Conservation (phyloP, 305 asterid genomes). For the Coffea humblotiana region DNA sequence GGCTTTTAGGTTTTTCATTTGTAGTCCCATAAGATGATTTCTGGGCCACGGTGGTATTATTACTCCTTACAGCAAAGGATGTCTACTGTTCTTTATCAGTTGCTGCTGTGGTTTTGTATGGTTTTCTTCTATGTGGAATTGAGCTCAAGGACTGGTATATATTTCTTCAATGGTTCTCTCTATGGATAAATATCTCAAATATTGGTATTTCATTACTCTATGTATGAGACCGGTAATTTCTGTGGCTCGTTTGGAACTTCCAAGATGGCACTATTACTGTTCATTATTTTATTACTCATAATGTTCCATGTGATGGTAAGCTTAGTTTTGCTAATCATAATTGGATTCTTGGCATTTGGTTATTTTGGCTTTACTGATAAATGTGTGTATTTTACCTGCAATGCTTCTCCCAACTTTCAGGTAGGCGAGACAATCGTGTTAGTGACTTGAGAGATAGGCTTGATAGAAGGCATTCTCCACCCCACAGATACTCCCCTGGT, state of each 20-base stretch:
- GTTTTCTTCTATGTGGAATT: constrained; percentile 17
- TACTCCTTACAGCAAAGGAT: constrained; percentile 44
- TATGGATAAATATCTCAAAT: constrained; percentile 44
- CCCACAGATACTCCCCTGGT: constrained; percentile 50
- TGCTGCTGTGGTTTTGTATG: constrained; percentile 57
- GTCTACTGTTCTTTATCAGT: constrained; percentile 46
- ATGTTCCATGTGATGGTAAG: constrained; percentile 69
- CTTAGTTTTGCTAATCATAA: constrained; percentile 32
- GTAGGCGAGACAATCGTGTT: constrained; percentile 57
- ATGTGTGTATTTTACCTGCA: constrained; percentile 16
- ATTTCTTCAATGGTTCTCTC: constrained; percentile 28
- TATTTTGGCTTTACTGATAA: constrained; percentile 14
- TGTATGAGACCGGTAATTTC: constrained; percentile 51
- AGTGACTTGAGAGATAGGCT: constrained; percentile 85
- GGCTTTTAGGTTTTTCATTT: constrained; percentile 37
- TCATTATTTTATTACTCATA: constrained; percentile 59
- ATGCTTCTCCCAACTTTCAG: constrained; percentile 41
- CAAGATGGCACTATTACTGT: constrained; percentile 65
- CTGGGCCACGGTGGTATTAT: constrained; percentile 35
- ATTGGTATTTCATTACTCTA: constrained; percentile 49
- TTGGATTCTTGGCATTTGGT: constrained; percentile 29
- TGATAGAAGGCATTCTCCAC: constrained; percentile 73
- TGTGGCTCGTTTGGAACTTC: constrained; percentile 63
- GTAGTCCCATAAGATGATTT: constrained; percentile 43
- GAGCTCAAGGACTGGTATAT: constrained; percentile 14